Conservation (phyloP, 495 filamentous ascomycete genomes). For the Alectoria sarmentosa region DNA sequence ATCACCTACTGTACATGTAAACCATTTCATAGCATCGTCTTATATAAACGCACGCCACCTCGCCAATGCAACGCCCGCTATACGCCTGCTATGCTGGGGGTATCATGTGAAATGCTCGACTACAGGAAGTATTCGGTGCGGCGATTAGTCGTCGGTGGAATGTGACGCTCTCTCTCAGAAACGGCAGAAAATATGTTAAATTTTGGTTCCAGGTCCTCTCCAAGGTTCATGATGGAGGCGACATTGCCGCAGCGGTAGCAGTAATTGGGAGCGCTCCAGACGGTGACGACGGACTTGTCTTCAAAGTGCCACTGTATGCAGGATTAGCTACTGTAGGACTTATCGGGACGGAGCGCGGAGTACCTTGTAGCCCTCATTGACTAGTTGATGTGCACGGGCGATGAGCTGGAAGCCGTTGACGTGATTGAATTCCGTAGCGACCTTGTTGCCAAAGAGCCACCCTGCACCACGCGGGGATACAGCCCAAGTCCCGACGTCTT, state of each 20-base stretch:
- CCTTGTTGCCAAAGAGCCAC: conserved; percentile 96
- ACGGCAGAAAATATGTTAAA: conserved; percentile 96
- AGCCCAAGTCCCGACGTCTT: conserved; percentile 97
- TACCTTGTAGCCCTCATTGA: conserved; percentile 97
- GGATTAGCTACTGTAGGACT: neutral
- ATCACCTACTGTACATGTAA: neutral
- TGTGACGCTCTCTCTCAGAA: conserved; percentile 80
- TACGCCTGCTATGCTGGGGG: conserved; percentile 24
- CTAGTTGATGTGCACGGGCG: conserved; percentile 90
- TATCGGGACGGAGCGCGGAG: neutral
- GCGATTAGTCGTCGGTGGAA: conserved; percentile 72
- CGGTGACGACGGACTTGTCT: conserved; percentile 95
- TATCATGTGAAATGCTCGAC: conserved; percentile 18
- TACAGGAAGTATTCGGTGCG: conserved; percentile 94
- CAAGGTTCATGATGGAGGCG: conserved; percentile 92
- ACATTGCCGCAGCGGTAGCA: conserved; percentile 98
- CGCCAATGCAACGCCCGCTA: conserved; percentile 10
- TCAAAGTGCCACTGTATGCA: conserved; percentile 73
- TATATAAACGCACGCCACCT: neutral
- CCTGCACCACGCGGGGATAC: conserved; percentile 91
- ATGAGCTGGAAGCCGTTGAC: conserved; percentile 94
- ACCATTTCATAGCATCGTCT: neutral
- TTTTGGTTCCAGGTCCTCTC: conserved; percentile 71
- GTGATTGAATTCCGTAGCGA: conserved; percentile 97
- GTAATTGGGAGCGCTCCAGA: conserved; percentile 98